phyloP scores from a whole-genome alignment of 495 filamentous ascomycete species.

The Hypoxylon perforatum region DNA sequence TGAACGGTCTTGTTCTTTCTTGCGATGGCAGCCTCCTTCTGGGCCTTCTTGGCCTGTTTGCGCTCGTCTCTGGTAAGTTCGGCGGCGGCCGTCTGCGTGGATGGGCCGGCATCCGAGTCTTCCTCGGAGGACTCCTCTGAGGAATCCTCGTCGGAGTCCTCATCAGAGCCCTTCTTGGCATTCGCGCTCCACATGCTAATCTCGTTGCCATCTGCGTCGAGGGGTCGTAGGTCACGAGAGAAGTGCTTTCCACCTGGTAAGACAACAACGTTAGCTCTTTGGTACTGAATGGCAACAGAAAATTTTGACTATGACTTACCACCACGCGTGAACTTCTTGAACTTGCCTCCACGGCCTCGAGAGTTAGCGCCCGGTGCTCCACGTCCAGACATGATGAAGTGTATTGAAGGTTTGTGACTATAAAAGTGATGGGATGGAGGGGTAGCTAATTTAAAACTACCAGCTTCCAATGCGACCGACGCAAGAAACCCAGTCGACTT shows the following conservation, averaged over 20 bases:
- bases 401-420: slow-evolving; percentile 13
- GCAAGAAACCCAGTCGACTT: background rate
- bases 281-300: background rate
- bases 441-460: slow-evolving; percentile 14
- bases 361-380: slow-evolving; percentile 61
- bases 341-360: slow-evolving; percentile 89
- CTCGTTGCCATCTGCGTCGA: slow-evolving; percentile 85
- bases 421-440: slow-evolving; percentile 30
- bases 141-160: too few species aligned
- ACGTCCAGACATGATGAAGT: slow-evolving; percentile 68
- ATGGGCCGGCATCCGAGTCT: slow-evolving; percentile 46
- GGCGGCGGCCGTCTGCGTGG: slow-evolving; percentile 51
- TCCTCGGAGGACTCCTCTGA: slow-evolving; percentile 57
- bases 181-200: slow-evolving; percentile 75
- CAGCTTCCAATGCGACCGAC: too few species aligned
- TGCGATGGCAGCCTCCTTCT: slow-evolving; percentile 88
- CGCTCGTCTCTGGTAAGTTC: slow-evolving; percentile 86
- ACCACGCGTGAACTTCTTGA: slow-evolving; percentile 90
- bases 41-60: slow-evolving; percentile 86
- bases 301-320: slow-evolving; percentile 62
- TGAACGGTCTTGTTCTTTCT: slow-evolving; percentile 71
- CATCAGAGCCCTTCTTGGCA: slow-evolving; percentile 59
- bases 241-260: slow-evolving; percentile 90
- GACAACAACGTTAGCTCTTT: slow-evolving; percentile 8
- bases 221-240: slow-evolving; percentile 85